Conservation (phyloP, 2,329 filamentous ascomycete species). For the Xylariaceae sp. region DNA sequence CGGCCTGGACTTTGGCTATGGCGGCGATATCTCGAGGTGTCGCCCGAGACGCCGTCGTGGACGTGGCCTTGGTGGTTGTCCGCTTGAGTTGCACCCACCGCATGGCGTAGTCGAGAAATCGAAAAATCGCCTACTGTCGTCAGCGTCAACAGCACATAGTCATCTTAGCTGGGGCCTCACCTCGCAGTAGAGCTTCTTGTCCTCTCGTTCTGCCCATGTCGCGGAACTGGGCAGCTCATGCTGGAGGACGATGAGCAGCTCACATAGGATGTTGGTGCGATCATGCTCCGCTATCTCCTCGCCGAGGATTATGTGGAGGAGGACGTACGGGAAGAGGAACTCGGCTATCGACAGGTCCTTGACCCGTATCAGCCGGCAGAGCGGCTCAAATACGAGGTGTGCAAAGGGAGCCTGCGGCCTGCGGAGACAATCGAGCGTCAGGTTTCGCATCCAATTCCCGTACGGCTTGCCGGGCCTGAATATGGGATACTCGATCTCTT, state of each 20-base stretch:
- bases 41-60: too few relatives aligned
- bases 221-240: conserved; percentile 45
- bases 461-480: conserved; percentile 64
- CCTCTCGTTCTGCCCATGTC: conserved; percentile 58
- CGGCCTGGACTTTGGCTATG: conserved; percentile 39
- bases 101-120: conserved; percentile 83
- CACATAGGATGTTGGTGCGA: conserved; percentile 57
- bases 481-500: conserved; percentile 64
- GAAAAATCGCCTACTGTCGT: conserved; percentile 66
- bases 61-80: conserved; percentile 22
- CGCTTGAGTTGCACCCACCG: conserved; percentile 80
- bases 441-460: conserved; percentile 69
- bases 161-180: conserved; percentile 51
- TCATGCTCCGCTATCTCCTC: conserved; percentile 54
- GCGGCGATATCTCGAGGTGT: conserved; percentile 42
- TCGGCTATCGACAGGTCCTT: conserved; percentile 81
- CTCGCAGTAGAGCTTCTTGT: conserved; percentile 80
- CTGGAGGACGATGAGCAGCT: conserved; percentile 68
- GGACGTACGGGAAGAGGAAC: conserved; percentile 82
- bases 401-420: conserved; percentile 69
- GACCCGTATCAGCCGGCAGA: conserved; percentile 74
- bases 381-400: conserved; percentile 68
- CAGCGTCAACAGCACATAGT: not conserved
- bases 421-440: conserved; percentile 76
- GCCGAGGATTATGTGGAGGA: conserved; percentile 74